Evolutionary conservation across 495 filamentous ascomycete genomes (phyloP), one percentile per base, ranked within the genome.

Genomic region (Xylaria sp.): DNA sequence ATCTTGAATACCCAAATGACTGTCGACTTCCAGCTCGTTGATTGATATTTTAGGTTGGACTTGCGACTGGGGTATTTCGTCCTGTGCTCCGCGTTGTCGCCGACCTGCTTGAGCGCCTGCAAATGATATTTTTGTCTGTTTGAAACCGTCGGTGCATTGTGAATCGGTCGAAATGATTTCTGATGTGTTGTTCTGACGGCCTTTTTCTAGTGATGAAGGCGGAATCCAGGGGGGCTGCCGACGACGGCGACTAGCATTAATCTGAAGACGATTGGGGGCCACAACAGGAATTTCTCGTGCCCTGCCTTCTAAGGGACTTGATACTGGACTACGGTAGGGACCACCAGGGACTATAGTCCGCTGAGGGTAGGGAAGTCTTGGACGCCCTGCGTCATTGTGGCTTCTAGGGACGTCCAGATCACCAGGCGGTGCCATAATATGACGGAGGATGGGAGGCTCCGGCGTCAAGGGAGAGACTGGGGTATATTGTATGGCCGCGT

Each of bases 391-490:
- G 29, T 74, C 43, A 58, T 33, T 63, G 31, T 77, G 73, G 33
- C 69, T 73, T 55, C 70, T 69, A 9, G 72, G 75, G 2, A 79
- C 71, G 52, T 77, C 73, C 26, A 79, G 75, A 33, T 79, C 77
- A 26, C 75, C 43, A 24, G 77, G 75, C 43, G 77, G 73, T 67
- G 77, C 75, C 71, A 64, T 62, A 43, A 61, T 44, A 19, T 79
- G 73, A 41, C 71, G 73, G 67, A 79, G 73, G 31, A 79, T 55
- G 21, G 77, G 77, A 52, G 72, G 73, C 24, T 79, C 77, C 35
- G 75, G 72, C 19, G 68, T 74, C 68, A 73, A 67, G 1, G 62
- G 63, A 55, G 40, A 41, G 3, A 40, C 53, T 71, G 64, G 43
- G 68, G 59, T 37, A n/a, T 24, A 63, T 68, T 21, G 6, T 35